Percentiles rank a stretch among this genome's conserved stretches.
These are phyloP conservation scores for Mortierella sp. DNA, from an alignment of 371 early-diverging fungal genomes.

Conservation along the genomic window DNA sequence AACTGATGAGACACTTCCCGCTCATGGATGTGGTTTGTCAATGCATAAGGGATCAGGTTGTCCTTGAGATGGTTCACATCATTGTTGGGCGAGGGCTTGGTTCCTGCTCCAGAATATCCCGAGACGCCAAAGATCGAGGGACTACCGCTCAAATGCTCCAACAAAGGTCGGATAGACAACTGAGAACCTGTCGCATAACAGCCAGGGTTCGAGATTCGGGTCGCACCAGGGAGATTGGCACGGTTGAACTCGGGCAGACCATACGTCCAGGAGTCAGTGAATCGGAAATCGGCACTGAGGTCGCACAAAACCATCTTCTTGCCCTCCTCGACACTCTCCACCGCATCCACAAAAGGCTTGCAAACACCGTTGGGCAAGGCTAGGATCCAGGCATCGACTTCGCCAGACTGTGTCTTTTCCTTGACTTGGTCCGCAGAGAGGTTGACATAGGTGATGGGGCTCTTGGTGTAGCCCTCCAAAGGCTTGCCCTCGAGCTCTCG, in stretches of 20 bases:
- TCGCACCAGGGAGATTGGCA: constrained; percentile 64
- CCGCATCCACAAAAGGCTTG: constrained; percentile 89
- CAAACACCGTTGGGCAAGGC: constrained; percentile 96
- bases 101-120: constrained; percentile 98
- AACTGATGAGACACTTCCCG: constrained; percentile 89
- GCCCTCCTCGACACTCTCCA: constrained; percentile 69
- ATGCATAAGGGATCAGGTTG: constrained; percentile 92
- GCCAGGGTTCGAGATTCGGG: constrained; percentile 93
- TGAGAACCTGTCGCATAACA: constrained; percentile 98
- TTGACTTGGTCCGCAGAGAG: constrained; percentile 80
- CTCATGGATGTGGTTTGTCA: constrained; percentile 96
- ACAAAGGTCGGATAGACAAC: constrained; percentile 85
- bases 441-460: constrained; percentile 79
- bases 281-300: constrained; percentile 94
- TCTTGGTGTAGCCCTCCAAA: constrained; percentile 80
- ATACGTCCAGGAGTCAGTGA: constrained; percentile 88
- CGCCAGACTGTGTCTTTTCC: constrained; percentile 61
- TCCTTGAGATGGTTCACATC: constrained; percentile 85
- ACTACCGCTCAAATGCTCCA: constrained; percentile 70
- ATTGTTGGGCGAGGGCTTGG: constrained; percentile 94
- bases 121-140: constrained; percentile 95
- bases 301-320: constrained; percentile 85
- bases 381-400: constrained; percentile 94
- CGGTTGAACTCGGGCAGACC: constrained; percentile 92
- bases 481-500: constrained; percentile 92